Evolutionary conservation across 345 rosid genomes (phyloP), one percentile per base, ranked within the genome.

Genomic region (Mercurialis annua): DNA sequence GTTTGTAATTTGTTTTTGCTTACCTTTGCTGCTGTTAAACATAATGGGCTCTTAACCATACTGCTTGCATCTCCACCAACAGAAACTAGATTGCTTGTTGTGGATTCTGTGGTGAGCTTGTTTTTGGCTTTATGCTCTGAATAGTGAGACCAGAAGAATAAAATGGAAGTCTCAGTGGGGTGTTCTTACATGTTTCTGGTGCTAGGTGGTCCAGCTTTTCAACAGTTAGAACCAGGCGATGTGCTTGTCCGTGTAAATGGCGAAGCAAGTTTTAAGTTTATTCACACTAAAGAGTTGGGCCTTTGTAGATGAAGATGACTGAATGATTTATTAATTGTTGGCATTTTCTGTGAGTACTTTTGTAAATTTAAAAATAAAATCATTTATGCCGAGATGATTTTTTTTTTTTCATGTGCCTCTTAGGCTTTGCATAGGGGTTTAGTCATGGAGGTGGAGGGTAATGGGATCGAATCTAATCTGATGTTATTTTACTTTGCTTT

Each of bases 51-150:
- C n/a, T n/a, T n/a, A n/a, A n/a, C n/a, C n/a, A n/a, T n/a, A 54
- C 84, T 97, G 24, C 87, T 72, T 76, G 94, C 94, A 64, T 90
- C 92, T 71, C 85, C 86, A 30, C 69, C 76, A 6, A 90, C 81
- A 71, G 98, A 90, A 83, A 93, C 94, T 51, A 97, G 97, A 77
- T 86, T 93, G 92, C 98, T 93, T 55, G 97, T 93, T 66, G 95
- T 87, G 50, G 97, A 93, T 68, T 84, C 94, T 66, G 91, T 85
- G 90, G 98, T 93, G 57, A 83, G 90, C 38, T 46, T 31, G 10
- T 36, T 8, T 31, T 42, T 57, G 31, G 62, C 44, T 49, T 50
- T 46, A 3, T 36, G 24, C 62, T 62, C 16, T 68, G 0, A 50
- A 55, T 27, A 21, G 29, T 60, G 59, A 17, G 53, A 42, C 29